Evolutionary conservation across 257 asterid genomes (phyloP), one percentile per base, ranked within the genome.

Genomic region (Gentiana dahurica): DNA sequence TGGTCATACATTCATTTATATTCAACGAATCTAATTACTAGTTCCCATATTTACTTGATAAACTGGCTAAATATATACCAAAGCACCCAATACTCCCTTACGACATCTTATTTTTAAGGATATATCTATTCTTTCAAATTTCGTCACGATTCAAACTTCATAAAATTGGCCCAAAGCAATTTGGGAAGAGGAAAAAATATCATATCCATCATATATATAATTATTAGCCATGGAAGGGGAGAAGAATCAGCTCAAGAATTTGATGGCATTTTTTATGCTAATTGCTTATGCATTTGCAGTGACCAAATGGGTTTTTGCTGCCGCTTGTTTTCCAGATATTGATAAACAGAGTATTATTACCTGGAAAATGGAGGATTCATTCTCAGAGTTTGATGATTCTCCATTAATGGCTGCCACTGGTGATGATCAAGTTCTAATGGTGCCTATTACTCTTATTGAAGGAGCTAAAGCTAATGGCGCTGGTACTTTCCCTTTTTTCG

Each of bases 381-480:
- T 51, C 56, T 68, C 65, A 62, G 74, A 74, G 72, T 76, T 83
- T n/a, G 77, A 71, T 63, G 64, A 69, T 45, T 65, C 80, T 38
- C 49, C 67, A 13, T 55, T 81, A 62, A 81, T 77, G 55, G 55
- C 77, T 61, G 75, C 71, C 38, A 75, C 78, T 78, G 89, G 79
- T 57, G 72, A 69, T 12, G 70, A 79, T 38, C 80, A 74, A 53
- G 65, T 76, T 43, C 81, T 89, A 47, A 82, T 81, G 95, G 89
- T 89, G 71, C 76, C 74, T 35, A 82, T 89, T 65, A 75, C 94
- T 51, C 84, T 89, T 58, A 74, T 89, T 71, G 81, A 66, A 32
- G 94, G 94, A 63, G 95, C 97, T 76, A 84, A 65, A 63, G 75
- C 85, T 62, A 82, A 72, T 77, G 81, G 87, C 63, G 97, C 94